Evolutionary conservation across 768 basidiomycete genomes (phyloP).

Genomic region (Coprinopsis marcescibilis): DNA sequence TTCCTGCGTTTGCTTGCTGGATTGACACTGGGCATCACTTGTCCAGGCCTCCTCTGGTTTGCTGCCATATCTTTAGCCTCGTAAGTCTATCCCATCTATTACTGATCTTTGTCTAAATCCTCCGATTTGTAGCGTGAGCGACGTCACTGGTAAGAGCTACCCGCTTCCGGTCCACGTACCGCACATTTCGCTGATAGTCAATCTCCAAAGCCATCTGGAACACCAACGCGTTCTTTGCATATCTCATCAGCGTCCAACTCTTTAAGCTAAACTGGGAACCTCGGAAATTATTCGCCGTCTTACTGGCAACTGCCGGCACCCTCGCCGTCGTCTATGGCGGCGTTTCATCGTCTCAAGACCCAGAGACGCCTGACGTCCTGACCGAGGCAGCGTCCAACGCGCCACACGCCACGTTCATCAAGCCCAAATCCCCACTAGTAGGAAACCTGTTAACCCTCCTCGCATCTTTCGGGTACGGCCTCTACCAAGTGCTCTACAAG

Average conservation of each 20-base stretch:
- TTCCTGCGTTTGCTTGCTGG: constrained; percentile 34
- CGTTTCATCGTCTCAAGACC: constrained; percentile 24
- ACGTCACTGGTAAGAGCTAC: constrained; percentile 59
- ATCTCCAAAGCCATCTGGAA: constrained; percentile 63
- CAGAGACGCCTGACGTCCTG: not conserved
- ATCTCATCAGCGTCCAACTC: constrained; percentile 74
- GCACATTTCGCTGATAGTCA: constrained; percentile 11
- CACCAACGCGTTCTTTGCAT: constrained; percentile 87
- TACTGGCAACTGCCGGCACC: constrained; percentile 77
- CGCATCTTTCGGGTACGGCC: constrained; percentile 66
- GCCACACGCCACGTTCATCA: constrained; percentile 13
- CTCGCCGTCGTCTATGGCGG: constrained; percentile 81
- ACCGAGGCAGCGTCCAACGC: not conserved
- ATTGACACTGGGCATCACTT: constrained; percentile 53
- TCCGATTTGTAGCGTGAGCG: constrained; percentile 52
- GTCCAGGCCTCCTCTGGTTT: constrained; percentile 74
- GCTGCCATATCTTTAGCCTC: constrained; percentile 61
- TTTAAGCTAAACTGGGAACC: constrained; percentile 59
- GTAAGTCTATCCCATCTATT: constrained; percentile 40
- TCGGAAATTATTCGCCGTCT: constrained; percentile 63
- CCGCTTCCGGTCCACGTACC: constrained; percentile 8
- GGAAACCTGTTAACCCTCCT: constrained; percentile 72
- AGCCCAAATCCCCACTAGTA: constrained; percentile 50
- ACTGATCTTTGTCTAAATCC: constrained; percentile 4
- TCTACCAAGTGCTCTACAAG: constrained; percentile 86